Conservation (phyloP, 176 grass and related monocot species). For the Aegilops umbellulata region DNA sequence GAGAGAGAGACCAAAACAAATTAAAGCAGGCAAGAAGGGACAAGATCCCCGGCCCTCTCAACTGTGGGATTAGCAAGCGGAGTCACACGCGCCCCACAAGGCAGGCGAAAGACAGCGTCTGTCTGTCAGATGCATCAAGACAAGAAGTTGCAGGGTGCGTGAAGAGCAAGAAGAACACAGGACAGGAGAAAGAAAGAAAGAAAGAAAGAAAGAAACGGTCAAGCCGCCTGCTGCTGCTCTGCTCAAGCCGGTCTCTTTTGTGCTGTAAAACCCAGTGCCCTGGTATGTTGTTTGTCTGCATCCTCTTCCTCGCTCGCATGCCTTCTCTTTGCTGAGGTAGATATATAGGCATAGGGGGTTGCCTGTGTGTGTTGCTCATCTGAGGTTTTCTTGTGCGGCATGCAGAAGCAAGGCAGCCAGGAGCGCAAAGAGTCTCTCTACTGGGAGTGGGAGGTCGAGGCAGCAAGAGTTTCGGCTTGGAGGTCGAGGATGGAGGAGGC, state of each 20-base stretch:
- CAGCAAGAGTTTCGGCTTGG: neutral
- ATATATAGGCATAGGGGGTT: neutral
- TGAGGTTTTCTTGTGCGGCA: neutral
- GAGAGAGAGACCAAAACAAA: slow-evolving; percentile 15
- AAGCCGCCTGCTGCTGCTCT: neutral
- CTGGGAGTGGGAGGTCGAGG: too few species aligned
- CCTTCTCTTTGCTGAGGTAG: neutral
- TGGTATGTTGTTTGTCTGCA: slow-evolving; percentile 19
- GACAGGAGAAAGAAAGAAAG: neutral
- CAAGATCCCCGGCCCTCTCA: slow-evolving; percentile 32
- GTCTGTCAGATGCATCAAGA: slow-evolving; percentile 29
- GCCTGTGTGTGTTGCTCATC: neutral
- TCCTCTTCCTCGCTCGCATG: neutral
- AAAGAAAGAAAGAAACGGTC: neutral
- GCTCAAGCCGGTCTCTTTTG: neutral
- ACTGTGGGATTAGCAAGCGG: slow-evolving; percentile 29
- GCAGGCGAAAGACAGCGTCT: slow-evolving; percentile 13
- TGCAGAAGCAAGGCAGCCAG: neutral
- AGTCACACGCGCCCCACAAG: neutral
- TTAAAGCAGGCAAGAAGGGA: slow-evolving; percentile 24
- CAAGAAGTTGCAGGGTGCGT: slow-evolving; percentile 28
- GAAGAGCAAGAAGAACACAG: neutral
- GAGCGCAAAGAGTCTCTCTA: too few species aligned
- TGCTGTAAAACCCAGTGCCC: neutral
- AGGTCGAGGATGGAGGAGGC: slow-evolving; percentile 45